These are phyloP conservation scores for Cardiospermum halicacabum DNA, from an alignment of 345 rosid genomes.

Conservation along the genomic window DNA sequence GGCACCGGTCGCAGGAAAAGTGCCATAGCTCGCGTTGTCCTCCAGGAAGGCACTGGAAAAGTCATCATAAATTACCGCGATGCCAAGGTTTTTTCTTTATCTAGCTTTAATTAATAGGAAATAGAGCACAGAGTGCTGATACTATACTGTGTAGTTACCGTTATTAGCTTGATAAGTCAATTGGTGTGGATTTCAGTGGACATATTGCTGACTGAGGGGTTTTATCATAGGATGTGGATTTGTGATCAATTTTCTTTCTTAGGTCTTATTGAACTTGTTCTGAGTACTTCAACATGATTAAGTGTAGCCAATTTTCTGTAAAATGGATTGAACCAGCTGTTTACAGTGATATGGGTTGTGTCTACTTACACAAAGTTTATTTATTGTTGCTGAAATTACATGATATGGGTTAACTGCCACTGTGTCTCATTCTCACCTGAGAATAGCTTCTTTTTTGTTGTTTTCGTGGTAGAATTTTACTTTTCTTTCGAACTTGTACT, in stretches of 20 bases:
- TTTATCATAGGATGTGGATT: neutral
- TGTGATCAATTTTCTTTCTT: neutral
- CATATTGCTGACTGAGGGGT: neutral
- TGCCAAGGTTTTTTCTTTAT: constrained; percentile 52
- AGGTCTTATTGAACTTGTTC: neutral
- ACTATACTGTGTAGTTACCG: neutral
- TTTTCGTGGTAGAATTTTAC: constrained; percentile 1
- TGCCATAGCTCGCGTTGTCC: constrained; percentile 88
- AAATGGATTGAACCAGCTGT: neutral
- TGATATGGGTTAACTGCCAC: too few relatives aligned
- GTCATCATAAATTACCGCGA: constrained; percentile 84
- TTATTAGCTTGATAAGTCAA: neutral
- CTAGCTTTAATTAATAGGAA: too few relatives aligned
- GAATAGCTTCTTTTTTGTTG: too few relatives aligned
- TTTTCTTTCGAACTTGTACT: neutral
- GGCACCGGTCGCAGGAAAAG: constrained; percentile 94
- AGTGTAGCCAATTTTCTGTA: neutral
- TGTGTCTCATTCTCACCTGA: too few relatives aligned
- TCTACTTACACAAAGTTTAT: neutral
- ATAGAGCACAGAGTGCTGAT: too few relatives aligned
- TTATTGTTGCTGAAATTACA: neutral
- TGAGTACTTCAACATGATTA: neutral
- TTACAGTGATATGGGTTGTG: neutral
- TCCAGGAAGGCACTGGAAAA: constrained; percentile 88
- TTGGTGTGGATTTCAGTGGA: neutral